phyloP scores from a whole-genome alignment of 345 rosid genomes.

The Pistacia vera region DNA sequence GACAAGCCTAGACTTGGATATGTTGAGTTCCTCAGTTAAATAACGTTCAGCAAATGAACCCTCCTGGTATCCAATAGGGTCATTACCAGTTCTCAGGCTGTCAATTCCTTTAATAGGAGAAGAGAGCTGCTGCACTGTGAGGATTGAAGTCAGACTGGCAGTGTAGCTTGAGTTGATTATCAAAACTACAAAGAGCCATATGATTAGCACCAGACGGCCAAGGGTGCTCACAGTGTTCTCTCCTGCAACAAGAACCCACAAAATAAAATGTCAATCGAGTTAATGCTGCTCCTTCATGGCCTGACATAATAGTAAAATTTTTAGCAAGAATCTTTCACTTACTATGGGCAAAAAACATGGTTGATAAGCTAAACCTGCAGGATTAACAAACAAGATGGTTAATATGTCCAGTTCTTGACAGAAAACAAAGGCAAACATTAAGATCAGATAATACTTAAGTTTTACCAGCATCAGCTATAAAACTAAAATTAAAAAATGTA shows the following conservation, averaged over 20 bases:
- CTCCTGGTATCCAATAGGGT: slow-evolving; percentile 81
- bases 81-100: slow-evolving; percentile 61
- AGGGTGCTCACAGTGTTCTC: slow-evolving; percentile 85
- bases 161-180: slow-evolving; percentile 97
- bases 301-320: neutral
- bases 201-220: slow-evolving; percentile 78
- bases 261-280: slow-evolving; percentile 26
- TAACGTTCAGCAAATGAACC: slow-evolving; percentile 89
- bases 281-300: slow-evolving; percentile 6
- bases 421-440: neutral
- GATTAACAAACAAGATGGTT: slow-evolving; percentile 26
- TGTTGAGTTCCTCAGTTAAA: slow-evolving; percentile 70
- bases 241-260: slow-evolving; percentile 49
- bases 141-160: slow-evolving; percentile 89
- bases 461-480: neutral
- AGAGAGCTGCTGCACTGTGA: slow-evolving; percentile 87
- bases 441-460: neutral
- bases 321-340: slow-evolving; percentile 35
- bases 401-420: neutral
- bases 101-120: slow-evolving; percentile 83
- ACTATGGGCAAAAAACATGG: slow-evolving; percentile 92
- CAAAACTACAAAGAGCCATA: slow-evolving; percentile 93
- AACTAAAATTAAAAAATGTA: neutral
- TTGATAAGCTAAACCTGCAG: slow-evolving; percentile 98
- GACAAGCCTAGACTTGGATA: slow-evolving; percentile 69